Evolutionary conservation across 2,329 filamentous ascomycete genomes (phyloP).

Genomic region (Penicillium sp.): DNA sequence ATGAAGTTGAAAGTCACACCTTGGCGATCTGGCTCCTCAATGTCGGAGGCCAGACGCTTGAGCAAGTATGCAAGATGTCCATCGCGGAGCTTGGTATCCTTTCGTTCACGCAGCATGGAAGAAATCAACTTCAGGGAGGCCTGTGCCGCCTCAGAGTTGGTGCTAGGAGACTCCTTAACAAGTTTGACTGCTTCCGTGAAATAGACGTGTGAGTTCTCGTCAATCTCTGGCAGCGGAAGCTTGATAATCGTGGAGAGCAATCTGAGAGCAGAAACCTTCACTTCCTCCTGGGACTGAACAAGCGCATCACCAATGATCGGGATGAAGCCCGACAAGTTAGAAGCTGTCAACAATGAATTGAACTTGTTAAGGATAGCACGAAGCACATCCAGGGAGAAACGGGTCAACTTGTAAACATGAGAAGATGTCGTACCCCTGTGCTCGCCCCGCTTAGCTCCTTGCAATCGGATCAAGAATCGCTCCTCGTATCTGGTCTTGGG

Average conservation of each 20-base stretch:
- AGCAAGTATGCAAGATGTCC: constrained; percentile 79
- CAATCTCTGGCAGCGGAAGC: constrained; percentile 70
- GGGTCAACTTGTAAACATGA: constrained; percentile 80
- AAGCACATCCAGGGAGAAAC: constrained; percentile 84
- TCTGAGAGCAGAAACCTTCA: constrained; percentile 83
- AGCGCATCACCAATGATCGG: constrained; percentile 86
- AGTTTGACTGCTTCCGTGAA: constrained; percentile 79
- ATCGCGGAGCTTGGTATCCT: constrained; percentile 73
- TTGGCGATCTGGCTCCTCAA: constrained; percentile 88
- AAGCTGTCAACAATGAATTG: constrained; percentile 71
- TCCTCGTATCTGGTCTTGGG: constrained; percentile 29
- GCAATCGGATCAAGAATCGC: constrained; percentile 75
- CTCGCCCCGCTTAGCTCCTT: constrained; percentile 70
- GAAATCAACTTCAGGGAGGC: constrained; percentile 85
- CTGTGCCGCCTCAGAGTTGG: constrained; percentile 79
- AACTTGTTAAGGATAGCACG: constrained; percentile 84
- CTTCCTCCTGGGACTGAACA: constrained; percentile 81
- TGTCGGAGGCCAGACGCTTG: constrained; percentile 76
- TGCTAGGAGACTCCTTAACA: constrained; percentile 73
- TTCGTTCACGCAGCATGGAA: constrained; percentile 76
- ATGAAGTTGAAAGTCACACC: constrained; percentile 95
- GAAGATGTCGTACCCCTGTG: constrained; percentile 71
- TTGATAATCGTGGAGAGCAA: constrained; percentile 82
- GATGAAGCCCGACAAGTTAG: constrained; percentile 80
- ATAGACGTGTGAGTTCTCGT: constrained; percentile 72